phyloP scores from a whole-genome alignment of 352 stramenopile species.

The Phytophthora parvispora region DNA sequence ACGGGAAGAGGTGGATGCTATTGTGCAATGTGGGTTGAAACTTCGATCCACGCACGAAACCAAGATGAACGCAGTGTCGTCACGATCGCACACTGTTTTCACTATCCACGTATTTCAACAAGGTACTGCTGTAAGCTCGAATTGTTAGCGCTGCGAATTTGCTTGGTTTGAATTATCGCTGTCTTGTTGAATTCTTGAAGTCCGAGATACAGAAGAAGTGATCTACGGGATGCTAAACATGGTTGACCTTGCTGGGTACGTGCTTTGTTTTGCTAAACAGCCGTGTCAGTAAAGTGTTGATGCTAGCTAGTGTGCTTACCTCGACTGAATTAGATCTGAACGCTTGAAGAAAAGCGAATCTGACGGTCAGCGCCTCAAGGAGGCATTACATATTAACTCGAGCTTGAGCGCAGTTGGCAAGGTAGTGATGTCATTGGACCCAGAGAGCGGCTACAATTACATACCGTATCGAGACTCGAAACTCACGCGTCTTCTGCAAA shows the following conservation, averaged over 20 bases:
- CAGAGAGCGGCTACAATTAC: conserved; percentile 90
- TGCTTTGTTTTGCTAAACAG: neutral
- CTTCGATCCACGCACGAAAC: conserved; percentile 93
- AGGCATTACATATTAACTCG: conserved; percentile 90
- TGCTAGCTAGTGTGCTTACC: neutral
- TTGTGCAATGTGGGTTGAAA: conserved; percentile 89
- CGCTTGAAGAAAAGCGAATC: conserved; percentile 91
- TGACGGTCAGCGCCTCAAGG: conserved; percentile 86
- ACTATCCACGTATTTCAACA: conserved; percentile 90
- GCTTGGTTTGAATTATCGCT: neutral
- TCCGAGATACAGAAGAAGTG: conserved; percentile 75
- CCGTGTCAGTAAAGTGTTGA: neutral
- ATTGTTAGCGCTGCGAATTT: neutral
- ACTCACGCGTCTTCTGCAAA: conserved; percentile 84
- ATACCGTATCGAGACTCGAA: conserved; percentile 91
- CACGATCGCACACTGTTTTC: conserved; percentile 90
- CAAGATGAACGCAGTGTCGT: conserved; percentile 94
- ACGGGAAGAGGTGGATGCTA: conserved; percentile 84
- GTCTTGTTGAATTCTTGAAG: conserved; percentile 31
- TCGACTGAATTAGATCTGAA: conserved; percentile 56
- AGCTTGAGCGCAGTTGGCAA: conserved; percentile 88
- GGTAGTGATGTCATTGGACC: conserved; percentile 89
- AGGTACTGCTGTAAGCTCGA: conserved; percentile 34
- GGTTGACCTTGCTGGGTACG: conserved; percentile 80
- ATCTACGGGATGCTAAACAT: conserved; percentile 91